These are phyloP conservation scores for Lipomyces oligophaga DNA, from an alignment of 805 yeast genomes.

Conservation along the genomic window DNA sequence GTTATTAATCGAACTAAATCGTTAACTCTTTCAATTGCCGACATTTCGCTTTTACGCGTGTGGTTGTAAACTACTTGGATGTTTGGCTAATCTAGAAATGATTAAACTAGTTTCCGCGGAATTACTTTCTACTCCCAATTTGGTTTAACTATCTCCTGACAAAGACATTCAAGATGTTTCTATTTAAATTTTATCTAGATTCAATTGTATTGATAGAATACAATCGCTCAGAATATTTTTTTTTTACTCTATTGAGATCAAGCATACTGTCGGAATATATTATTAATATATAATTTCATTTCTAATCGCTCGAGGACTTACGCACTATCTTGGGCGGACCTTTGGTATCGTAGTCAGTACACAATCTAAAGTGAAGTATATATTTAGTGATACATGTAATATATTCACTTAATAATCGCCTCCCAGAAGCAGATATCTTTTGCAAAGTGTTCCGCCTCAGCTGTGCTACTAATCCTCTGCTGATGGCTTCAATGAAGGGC, in stretches of 20 bases:
- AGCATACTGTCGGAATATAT: neutral
- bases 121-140: neutral
- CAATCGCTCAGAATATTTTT: neutral
- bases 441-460: too few relatives aligned
- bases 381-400: neutral
- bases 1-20: conserved; percentile 20
- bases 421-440: too few relatives aligned
- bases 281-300: too few relatives aligned
- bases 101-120: too few relatives aligned
- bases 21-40: conserved; percentile 3
- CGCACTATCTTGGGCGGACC: too few relatives aligned
- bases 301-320: too few relatives aligned
- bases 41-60: neutral
- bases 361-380: neutral
- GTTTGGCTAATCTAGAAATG: neutral
- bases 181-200: neutral
- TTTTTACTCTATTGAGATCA: neutral
- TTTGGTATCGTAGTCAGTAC: neutral
- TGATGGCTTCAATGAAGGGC: too few relatives aligned
- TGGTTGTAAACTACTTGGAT: neutral
- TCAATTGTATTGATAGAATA: neutral
- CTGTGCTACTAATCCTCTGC: too few relatives aligned
- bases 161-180: neutral
- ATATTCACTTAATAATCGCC: too few relatives aligned
- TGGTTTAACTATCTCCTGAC: neutral